These are phyloP conservation scores for Cnidoscolus chayamansa DNA, from an alignment of 441 rosid genomes.

Conservation along the genomic window DNA sequence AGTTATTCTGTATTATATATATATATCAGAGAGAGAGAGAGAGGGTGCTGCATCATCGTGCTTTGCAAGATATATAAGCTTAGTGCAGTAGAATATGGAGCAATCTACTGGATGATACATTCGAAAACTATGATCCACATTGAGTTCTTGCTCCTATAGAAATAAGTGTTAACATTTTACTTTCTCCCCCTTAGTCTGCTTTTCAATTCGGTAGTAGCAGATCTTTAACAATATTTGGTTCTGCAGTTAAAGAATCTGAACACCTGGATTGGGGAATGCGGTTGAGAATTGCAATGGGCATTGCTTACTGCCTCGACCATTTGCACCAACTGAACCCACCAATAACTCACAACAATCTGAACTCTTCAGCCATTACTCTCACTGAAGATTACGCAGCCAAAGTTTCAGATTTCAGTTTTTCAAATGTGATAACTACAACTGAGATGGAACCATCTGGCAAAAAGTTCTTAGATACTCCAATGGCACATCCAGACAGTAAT, in stretches of 20 bases:
- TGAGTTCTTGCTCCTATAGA: constrained; percentile 2
- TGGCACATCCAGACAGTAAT: constrained; percentile 40
- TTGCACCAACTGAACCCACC: constrained; percentile 85
- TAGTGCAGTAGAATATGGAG: too few species aligned
- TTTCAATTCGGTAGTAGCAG: constrained; percentile 11
- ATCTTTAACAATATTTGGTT: constrained; percentile 13
- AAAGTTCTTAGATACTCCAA: constrained; percentile 29
- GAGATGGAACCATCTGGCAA: constrained; percentile 39
- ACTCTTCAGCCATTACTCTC: constrained; percentile 60
- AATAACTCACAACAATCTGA: constrained; percentile 46
- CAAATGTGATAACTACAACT: constrained; percentile 37
- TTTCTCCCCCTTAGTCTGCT: not conserved
- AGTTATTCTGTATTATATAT: not conserved
- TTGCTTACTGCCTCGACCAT: constrained; percentile 86
- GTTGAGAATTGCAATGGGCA: constrained; percentile 78
- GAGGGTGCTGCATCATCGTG: too few species aligned
- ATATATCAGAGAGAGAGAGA: too few species aligned
- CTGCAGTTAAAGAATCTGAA: constrained; percentile 76
- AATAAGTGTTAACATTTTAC: not conserved
- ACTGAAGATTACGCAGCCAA: constrained; percentile 90
- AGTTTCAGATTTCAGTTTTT: constrained; percentile 66
- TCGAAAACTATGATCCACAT: not conserved
- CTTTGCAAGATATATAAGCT: too few species aligned
- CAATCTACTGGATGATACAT: too few species aligned
- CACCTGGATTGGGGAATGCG: constrained; percentile 86